These are phyloP conservation scores for Takakia lepidozioides DNA, from an alignment of 225 moss, liverwort and hornwort genomes.

Conservation along the genomic window DNA sequence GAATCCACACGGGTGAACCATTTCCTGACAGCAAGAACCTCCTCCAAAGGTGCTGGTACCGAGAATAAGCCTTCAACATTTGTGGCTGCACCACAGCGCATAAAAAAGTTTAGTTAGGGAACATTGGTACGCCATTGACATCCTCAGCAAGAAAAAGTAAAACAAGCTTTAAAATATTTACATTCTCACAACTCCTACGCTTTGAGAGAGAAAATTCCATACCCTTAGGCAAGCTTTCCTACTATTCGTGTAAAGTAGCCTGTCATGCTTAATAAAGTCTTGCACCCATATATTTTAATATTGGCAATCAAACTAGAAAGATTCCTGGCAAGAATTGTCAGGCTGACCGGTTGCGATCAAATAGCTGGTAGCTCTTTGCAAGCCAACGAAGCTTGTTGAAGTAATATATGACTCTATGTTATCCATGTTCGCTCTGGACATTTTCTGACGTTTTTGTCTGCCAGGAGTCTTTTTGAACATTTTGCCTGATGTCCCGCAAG, in stretches of 20 bases:
- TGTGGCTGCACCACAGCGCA: conserved; percentile 10
- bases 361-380: conserved; percentile 29
- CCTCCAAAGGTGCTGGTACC: conserved; percentile 12
- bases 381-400: conserved; percentile 29
- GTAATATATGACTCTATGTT: background rate
- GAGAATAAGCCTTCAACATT: conserved; percentile 24
- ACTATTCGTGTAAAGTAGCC: too few relatives aligned
- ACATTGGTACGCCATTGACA: too few relatives aligned
- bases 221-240: too few relatives aligned
- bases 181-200: too few relatives aligned
- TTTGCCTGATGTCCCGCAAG: background rate
- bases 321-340: too few relatives aligned
- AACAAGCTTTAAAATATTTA: too few relatives aligned
- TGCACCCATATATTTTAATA: too few relatives aligned
- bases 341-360: conserved; percentile 48
- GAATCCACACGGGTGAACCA: conserved; percentile 11
- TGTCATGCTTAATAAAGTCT: too few relatives aligned
- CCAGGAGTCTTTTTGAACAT: background rate
- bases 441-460: background rate
- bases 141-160: too few relatives aligned
- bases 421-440: background rate
- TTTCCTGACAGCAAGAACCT: conserved; percentile 16
- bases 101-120: background rate
- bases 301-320: too few relatives aligned
- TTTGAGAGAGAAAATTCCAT: too few relatives aligned